Percentiles rank a stretch among this genome's conserved stretches.
phyloP scores from a whole-genome alignment of 2,329 filamentous ascomycete species.

The Nectriaceae sp. region DNA sequence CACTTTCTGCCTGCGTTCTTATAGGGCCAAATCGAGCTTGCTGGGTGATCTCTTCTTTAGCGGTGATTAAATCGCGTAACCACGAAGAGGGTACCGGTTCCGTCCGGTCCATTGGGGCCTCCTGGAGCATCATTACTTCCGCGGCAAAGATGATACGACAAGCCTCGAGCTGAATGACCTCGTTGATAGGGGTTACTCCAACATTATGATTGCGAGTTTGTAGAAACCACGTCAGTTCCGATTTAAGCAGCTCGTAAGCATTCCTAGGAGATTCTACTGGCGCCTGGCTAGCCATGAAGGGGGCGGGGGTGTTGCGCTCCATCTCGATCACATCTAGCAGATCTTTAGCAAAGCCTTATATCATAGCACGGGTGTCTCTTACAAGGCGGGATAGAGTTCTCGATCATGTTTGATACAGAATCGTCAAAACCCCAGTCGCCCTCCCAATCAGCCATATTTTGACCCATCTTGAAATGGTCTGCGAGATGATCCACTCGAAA shows the following conservation, averaged over 20 bases:
- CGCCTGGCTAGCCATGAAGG: conserved; percentile 20
- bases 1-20: conserved; percentile 19
- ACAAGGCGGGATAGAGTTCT: conserved; percentile 46
- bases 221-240: conserved; percentile 34
- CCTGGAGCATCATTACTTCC: conserved; percentile 15
- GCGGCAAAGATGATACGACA: conserved; percentile 32
- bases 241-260: conserved; percentile 39
- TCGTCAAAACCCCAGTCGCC: conserved; percentile 45
- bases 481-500: conserved; percentile 41
- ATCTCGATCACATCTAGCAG: conserved; percentile 17
- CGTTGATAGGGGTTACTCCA: conserved; percentile 17
- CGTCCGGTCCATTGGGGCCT: not conserved
- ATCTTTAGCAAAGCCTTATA: not conserved
- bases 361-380: not conserved
- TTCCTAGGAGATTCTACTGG: conserved; percentile 19
- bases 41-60: conserved; percentile 5
- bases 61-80: conserved; percentile 28
- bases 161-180: conserved; percentile 25
- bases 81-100: conserved; percentile 17
- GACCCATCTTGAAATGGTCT: conserved; percentile 43
- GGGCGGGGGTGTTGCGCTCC: conserved; percentile 22
- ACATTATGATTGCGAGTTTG: conserved; percentile 23
- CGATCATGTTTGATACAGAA: conserved; percentile 36
- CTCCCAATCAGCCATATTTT: conserved; percentile 46
- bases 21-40: conserved; percentile 26